A percentile compares a stretch with the other conserved stretches of the same genome.
Conservation (phyloP, 2,329 filamentous ascomycete genomes). For the Whalleya microplaca region DNA sequence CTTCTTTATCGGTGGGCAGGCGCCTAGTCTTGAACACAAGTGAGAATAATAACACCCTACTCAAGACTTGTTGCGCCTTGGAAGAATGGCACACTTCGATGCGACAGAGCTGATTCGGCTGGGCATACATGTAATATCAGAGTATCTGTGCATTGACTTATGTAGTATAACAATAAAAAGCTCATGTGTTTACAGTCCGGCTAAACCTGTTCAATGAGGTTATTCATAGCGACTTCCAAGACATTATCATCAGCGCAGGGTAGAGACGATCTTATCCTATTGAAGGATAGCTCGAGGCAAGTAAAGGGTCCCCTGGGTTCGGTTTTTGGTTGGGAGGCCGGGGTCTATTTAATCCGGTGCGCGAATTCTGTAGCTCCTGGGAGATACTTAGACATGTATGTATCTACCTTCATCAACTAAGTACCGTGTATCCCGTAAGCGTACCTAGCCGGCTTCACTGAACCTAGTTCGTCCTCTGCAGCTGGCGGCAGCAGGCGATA, state of each 20-base stretch:
- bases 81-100: slow-evolving; percentile 4
- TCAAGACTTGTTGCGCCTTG: background rate
- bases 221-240: background rate
- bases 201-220: no score
- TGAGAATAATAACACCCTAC: slow-evolving; percentile 9
- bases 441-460: no score
- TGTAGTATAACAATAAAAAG: background rate
- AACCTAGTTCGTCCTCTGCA: no score
- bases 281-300: background rate
- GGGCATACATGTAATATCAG: no score
- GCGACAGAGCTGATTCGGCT: background rate
- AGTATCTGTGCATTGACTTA: background rate
- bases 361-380: no score
- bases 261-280: slow-evolving; percentile 3
- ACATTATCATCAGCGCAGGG: slow-evolving; percentile 7
- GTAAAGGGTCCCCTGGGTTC: slow-evolving; percentile 2
- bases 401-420: no score
- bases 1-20: background rate
- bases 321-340: no score
- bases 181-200: background rate
- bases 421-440: no score
- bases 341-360: no score
- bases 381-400: no score
- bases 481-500: background rate
- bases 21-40: background rate